Percentiles rank a stretch among this genome's conserved stretches.
Conservation (phyloP, 306 rosid genomes). For the Oxytropis ochrocephala region DNA sequence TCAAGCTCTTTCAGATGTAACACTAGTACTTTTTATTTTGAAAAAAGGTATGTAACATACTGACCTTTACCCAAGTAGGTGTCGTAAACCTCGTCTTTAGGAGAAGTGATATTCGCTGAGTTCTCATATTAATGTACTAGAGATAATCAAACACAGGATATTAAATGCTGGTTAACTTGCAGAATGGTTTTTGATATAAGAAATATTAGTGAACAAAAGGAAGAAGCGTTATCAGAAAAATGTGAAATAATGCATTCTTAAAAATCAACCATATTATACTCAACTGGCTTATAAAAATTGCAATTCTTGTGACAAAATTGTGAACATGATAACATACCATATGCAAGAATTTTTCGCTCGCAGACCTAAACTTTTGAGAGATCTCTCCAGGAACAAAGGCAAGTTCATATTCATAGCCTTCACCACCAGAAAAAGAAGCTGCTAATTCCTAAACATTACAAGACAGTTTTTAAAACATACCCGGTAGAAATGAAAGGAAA, state of each 20-base stretch:
- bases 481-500: background rate
- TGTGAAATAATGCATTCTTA: too few species aligned
- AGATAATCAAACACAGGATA: constrained; percentile 16
- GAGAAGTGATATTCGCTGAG: constrained; percentile 67
- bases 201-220: background rate
- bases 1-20: constrained; percentile 3
- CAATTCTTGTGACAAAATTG: background rate
- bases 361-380: constrained; percentile 58
- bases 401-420: constrained; percentile 58
- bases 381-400: constrained; percentile 71
- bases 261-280: too few species aligned
- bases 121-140: constrained; percentile 76
- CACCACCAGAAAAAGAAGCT: constrained; percentile 61
- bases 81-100: constrained; percentile 78
- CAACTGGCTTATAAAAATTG: background rate
- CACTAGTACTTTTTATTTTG: background rate
- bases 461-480: constrained; percentile 15
- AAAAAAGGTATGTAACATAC: constrained; percentile 18
- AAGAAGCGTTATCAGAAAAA: background rate
- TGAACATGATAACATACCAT: constrained; percentile 38
- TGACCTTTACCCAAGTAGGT: constrained; percentile 88
- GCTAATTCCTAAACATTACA: constrained; percentile 62
- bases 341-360: constrained; percentile 72
- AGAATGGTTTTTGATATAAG: background rate
- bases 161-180: background rate